These are phyloP conservation scores for Aspergillus jensenii DNA, from an alignment of 2,329 filamentous ascomycete species.

Conservation along the genomic window DNA sequence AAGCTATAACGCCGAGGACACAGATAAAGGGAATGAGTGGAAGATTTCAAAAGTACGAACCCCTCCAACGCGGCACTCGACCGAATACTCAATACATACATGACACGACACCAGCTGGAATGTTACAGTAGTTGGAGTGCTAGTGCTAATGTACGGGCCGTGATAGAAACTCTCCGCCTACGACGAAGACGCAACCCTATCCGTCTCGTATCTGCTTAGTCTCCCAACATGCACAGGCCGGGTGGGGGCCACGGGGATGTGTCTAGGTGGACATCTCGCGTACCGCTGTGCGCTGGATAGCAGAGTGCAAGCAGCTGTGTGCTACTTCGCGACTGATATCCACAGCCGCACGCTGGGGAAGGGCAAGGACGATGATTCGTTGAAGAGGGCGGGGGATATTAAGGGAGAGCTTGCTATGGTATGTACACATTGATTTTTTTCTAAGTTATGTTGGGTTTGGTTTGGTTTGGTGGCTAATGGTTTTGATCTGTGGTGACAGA, in stretches of 20 bases:
- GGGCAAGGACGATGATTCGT: slow-evolving; percentile 62
- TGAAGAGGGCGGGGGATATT: slow-evolving; percentile 64
- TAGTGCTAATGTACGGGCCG: neutral
- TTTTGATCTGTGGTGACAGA: slow-evolving; percentile 60
- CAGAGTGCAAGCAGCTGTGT: slow-evolving; percentile 72
- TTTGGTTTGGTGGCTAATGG: neutral
- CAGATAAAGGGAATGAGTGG: slow-evolving; percentile 81
- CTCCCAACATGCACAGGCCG: slow-evolving; percentile 77
- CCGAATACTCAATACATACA: too few relatives aligned
- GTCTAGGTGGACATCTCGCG: slow-evolving; percentile 85
- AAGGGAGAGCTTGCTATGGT: slow-evolving; percentile 76
- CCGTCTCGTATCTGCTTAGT: slow-evolving; percentile 68
- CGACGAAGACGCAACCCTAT: slow-evolving; percentile 71
- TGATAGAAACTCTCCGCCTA: slow-evolving; percentile 75
- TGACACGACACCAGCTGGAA: neutral
- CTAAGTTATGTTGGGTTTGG: neutral
- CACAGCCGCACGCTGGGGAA: slow-evolving; percentile 76
- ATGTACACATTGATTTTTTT: slow-evolving; percentile 10
- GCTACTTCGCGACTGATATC: slow-evolving; percentile 92
- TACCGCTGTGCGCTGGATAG: slow-evolving; percentile 71
- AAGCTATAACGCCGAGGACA: slow-evolving; percentile 83
- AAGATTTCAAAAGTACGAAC: slow-evolving; percentile 71
- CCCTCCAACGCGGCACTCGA: neutral
- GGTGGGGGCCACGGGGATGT: slow-evolving; percentile 84
- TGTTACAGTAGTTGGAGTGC: neutral